A percentile compares a stretch with the other conserved stretches of the same genome.
Evolutionary conservation across 1,284 basidiomycete species (phyloP).

Genomic region (Microbotryum saponariae): DNA sequence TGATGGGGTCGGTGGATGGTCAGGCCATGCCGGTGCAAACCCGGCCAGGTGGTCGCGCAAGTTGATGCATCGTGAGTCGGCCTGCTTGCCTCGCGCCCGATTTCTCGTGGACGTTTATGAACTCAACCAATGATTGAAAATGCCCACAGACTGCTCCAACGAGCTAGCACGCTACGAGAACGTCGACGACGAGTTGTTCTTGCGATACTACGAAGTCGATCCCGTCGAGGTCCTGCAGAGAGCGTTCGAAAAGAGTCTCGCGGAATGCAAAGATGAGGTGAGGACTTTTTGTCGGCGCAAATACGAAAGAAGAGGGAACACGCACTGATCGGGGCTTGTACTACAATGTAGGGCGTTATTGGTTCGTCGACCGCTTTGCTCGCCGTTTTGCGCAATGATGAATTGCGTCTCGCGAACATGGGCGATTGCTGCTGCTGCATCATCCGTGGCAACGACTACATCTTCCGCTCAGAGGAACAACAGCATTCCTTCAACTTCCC

Average conservation of each 20-base stretch:
- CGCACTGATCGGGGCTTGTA: neutral
- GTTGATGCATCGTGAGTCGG: slow-evolving; percentile 62
- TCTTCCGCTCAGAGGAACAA: slow-evolving; percentile 87
- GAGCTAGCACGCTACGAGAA: slow-evolving; percentile 34
- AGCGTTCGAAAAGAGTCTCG: slow-evolving; percentile 50
- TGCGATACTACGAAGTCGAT: slow-evolving; percentile 41
- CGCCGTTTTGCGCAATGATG: slow-evolving; percentile 56
- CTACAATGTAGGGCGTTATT: slow-evolving; percentile 44
- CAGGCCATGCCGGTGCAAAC: slow-evolving; percentile 47
- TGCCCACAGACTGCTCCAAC: slow-evolving; percentile 29
- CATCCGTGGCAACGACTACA: slow-evolving; percentile 40
- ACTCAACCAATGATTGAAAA: neutral
- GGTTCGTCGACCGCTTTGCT: slow-evolving; percentile 52
- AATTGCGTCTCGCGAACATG: slow-evolving; percentile 80
- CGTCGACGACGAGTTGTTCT: slow-evolving; percentile 33
- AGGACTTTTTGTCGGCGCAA: slow-evolving; percentile 12
- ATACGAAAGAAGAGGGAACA: neutral
- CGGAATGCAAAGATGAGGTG: slow-evolving; percentile 44
- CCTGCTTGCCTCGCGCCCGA: neutral
- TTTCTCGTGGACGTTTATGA: neutral
- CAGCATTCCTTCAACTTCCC: slow-evolving; percentile 94
- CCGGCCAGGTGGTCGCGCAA: slow-evolving; percentile 74
- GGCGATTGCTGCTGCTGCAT: slow-evolving; percentile 68
- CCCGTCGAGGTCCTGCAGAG: slow-evolving; percentile 53
- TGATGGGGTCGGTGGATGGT: slow-evolving; percentile 84